These are phyloP conservation scores for Arctium minus DNA, from an alignment of 129 eudicot species.

Conservation along the genomic window DNA sequence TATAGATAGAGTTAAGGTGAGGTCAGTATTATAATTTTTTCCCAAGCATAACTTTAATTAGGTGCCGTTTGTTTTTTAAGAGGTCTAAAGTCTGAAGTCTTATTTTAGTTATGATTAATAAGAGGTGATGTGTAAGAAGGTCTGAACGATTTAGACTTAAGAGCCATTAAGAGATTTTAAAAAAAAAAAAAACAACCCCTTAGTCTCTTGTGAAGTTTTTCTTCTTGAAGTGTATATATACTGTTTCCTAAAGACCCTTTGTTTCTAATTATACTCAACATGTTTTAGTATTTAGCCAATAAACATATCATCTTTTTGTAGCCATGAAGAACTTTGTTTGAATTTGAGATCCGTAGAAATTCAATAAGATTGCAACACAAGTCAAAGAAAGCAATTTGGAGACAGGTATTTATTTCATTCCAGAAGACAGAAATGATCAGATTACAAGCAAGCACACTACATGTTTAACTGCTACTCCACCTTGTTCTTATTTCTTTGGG, in stretches of 20 bases:
- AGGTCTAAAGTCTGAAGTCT: no score
- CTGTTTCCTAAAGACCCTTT: not conserved
- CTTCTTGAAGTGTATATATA: not conserved
- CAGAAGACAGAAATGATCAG: conserved; percentile 9
- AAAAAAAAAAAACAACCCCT: no score
- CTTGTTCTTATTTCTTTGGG: conserved; percentile 29
- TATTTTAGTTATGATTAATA: no score
- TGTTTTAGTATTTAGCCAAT: not conserved
- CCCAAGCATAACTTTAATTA: no score
- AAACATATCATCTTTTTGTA: not conserved
- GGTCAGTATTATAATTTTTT: not conserved
- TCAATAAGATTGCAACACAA: not conserved
- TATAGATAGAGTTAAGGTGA: not conserved
- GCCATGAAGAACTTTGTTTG: not conserved
- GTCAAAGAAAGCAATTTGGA: not conserved
- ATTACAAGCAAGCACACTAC: conserved; percentile 5
- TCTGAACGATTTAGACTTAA: no score
- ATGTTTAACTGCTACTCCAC: not conserved
- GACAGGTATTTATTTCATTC: conserved; percentile 17
- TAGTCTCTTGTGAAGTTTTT: not conserved
- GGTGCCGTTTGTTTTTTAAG: no score
- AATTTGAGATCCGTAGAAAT: not conserved
- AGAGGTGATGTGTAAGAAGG: no score
- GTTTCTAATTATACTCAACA: not conserved
- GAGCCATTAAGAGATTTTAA: no score